Percentiles rank a stretch among this genome's conserved stretches.
These are phyloP conservation scores for Capronia epimyces DNA, from an alignment of 2,329 filamentous ascomycete species.

Conservation along the genomic window DNA sequence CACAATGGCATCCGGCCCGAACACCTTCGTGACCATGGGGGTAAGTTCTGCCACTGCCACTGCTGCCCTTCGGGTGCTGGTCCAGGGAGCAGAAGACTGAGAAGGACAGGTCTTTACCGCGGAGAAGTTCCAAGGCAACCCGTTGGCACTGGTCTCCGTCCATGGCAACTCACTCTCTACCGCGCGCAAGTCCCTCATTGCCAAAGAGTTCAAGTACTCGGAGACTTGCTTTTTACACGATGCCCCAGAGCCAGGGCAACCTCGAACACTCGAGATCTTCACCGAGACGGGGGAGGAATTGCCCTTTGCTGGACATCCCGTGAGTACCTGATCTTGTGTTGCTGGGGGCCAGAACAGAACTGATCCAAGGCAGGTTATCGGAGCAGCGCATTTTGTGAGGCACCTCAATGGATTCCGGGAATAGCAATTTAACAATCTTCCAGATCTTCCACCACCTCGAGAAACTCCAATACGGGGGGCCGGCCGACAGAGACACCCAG, in stretches of 20 bases:
- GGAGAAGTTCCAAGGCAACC: conserved; percentile 51
- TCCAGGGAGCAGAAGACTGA: neutral
- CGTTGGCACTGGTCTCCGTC: conserved; percentile 55
- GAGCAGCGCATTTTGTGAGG: conserved; percentile 48
- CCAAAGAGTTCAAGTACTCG: conserved; percentile 59
- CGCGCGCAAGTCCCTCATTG: conserved; percentile 53
- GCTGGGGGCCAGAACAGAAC: neutral
- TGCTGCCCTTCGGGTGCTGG: neutral
- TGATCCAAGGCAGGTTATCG: conserved; percentile 42
- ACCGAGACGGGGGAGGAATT: conserved; percentile 48
- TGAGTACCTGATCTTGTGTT: conserved; percentile 6
- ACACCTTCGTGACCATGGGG: conserved; percentile 26
- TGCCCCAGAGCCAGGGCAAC: conserved; percentile 32
- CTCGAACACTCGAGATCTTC: conserved; percentile 56
- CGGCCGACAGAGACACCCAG: conserved; percentile 20
- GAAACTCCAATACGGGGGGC: conserved; percentile 12
- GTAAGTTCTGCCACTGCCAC: conserved; percentile 16
- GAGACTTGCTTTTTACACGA: conserved; percentile 60
- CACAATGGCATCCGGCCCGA: conserved; percentile 27
- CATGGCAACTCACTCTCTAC: conserved; percentile 45
- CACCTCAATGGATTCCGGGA: neutral
- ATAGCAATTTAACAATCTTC: neutral
- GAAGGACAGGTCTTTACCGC: conserved; percentile 43
- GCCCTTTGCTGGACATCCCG: conserved; percentile 58
- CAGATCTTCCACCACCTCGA: conserved; percentile 20